Percentiles rank a stretch among this genome's conserved stretches.
Evolutionary conservation across 345 rosid genomes (phyloP).

Genomic region (Physaria fendleri): DNA sequence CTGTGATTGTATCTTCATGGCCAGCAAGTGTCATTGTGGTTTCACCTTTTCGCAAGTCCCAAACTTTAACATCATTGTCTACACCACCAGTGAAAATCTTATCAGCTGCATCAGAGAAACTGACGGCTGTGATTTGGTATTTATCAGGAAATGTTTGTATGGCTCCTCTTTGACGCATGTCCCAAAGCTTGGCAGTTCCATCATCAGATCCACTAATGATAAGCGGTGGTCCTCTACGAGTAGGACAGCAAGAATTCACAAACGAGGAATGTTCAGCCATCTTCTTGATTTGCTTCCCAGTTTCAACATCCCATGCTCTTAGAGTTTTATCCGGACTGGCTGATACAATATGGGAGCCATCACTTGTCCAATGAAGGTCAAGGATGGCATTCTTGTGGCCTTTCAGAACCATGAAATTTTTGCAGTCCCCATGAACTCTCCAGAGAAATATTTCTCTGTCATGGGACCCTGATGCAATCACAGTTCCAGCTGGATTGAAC

Average conservation of each 20-base stretch:
- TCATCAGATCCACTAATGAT: slow-evolving; percentile 94
- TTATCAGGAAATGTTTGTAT: slow-evolving; percentile 95
- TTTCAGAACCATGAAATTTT: slow-evolving; percentile 86
- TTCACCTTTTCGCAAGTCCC: slow-evolving; percentile 94
- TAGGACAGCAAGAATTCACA: slow-evolving; percentile 89
- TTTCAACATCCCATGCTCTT: slow-evolving; percentile 92
- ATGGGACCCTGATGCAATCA: slow-evolving; percentile 93
- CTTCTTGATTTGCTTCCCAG: slow-evolving; percentile 91
- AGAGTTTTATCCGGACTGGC: slow-evolving; percentile 94
- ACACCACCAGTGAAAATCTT: slow-evolving; percentile 91
- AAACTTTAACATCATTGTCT: slow-evolving; percentile 76
- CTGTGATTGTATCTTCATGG: slow-evolving; percentile 90
- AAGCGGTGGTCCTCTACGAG: slow-evolving; percentile 86
- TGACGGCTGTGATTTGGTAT: slow-evolving; percentile 91
- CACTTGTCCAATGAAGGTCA: slow-evolving; percentile 93
- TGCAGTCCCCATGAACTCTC: slow-evolving; percentile 89
- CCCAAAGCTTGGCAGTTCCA: slow-evolving; percentile 98
- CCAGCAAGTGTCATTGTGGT: slow-evolving; percentile 88
- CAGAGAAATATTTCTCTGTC: slow-evolving; percentile 91
- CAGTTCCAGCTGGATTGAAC: slow-evolving; percentile 78
- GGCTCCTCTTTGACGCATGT: slow-evolving; percentile 98
- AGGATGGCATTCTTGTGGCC: slow-evolving; percentile 95
- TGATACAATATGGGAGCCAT: slow-evolving; percentile 84
- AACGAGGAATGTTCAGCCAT: slow-evolving; percentile 94
- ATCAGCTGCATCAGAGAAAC: slow-evolving; percentile 93